phyloP scores from a whole-genome alignment of 345 rosid genomes.

The Kandelia obovata region DNA sequence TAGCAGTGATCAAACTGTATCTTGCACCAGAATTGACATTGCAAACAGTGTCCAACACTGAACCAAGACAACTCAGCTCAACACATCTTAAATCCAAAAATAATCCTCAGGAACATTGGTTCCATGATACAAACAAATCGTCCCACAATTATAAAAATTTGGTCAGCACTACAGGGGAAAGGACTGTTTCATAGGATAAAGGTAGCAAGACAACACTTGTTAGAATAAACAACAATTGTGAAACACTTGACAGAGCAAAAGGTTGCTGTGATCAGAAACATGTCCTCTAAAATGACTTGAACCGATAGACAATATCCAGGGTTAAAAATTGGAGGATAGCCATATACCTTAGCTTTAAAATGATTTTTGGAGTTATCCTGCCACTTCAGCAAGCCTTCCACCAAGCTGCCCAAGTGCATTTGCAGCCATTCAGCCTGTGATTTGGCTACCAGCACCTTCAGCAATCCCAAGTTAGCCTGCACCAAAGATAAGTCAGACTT shows the following conservation, averaged over 20 bases:
- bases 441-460: constrained; percentile 90
- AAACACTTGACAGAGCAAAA: too few relatives aligned
- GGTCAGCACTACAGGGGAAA: too few relatives aligned
- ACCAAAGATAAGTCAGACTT: constrained; percentile 15
- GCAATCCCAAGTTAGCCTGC: constrained; percentile 91
- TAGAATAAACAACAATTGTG: too few relatives aligned
- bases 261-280: not conserved
- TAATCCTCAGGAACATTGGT: too few relatives aligned
- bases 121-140: too few relatives aligned
- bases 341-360: constrained; percentile 81
- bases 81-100: too few relatives aligned
- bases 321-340: not conserved
- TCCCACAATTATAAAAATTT: too few relatives aligned
- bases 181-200: too few relatives aligned
- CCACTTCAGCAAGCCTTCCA: constrained; percentile 87
- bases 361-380: constrained; percentile 75
- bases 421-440: constrained; percentile 79
- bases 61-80: too few relatives aligned
- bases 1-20: not conserved
- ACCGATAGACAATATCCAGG: not conserved
- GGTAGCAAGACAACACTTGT: too few relatives aligned
- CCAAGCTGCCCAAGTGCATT: constrained; percentile 62
- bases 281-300: not conserved
- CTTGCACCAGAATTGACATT: too few relatives aligned
- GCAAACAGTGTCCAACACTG: too few relatives aligned